These are phyloP conservation scores for Saturnispora quitensis DNA, from an alignment of 805 yeast genomes.

Conservation along the genomic window DNA sequence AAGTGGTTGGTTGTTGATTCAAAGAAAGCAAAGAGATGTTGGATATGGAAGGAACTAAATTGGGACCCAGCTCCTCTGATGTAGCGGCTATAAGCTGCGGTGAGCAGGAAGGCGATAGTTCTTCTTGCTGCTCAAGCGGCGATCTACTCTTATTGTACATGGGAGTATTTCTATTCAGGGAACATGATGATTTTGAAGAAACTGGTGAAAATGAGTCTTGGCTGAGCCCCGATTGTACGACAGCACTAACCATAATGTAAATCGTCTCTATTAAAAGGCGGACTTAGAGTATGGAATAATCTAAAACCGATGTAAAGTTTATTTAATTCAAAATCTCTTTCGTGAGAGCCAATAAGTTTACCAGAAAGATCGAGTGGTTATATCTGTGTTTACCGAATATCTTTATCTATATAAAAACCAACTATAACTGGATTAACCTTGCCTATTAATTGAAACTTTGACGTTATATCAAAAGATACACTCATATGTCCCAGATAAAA, in stretches of 20 bases:
- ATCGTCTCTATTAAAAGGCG: background rate
- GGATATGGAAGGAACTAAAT: constrained; percentile 29
- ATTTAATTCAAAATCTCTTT: background rate
- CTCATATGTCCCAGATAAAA: background rate
- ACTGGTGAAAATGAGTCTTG: background rate
- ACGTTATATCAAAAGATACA: background rate
- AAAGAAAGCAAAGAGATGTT: constrained; percentile 29
- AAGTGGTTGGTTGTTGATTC: constrained; percentile 16
- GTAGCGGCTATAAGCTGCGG: constrained; percentile 30
- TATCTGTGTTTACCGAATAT: background rate
- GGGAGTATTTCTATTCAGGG: background rate
- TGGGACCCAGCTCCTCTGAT: constrained; percentile 27
- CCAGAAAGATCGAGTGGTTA: background rate
- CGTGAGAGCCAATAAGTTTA: background rate
- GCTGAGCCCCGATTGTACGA: background rate
- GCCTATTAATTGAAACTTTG: background rate
- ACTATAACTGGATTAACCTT: too few relatives aligned
- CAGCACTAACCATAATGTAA: background rate
- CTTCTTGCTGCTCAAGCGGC: constrained; percentile 6
- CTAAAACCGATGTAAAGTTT: background rate
- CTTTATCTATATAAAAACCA: background rate
- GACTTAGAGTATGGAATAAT: background rate
- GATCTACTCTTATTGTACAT: background rate
- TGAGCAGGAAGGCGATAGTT: constrained; percentile 14
- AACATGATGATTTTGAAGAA: constrained; percentile 4